Evolutionary conservation across 2,329 filamentous ascomycete species (phyloP), one percentile per base, ranked within the genome.

Genomic region (Aspergillus neotritici): DNA sequence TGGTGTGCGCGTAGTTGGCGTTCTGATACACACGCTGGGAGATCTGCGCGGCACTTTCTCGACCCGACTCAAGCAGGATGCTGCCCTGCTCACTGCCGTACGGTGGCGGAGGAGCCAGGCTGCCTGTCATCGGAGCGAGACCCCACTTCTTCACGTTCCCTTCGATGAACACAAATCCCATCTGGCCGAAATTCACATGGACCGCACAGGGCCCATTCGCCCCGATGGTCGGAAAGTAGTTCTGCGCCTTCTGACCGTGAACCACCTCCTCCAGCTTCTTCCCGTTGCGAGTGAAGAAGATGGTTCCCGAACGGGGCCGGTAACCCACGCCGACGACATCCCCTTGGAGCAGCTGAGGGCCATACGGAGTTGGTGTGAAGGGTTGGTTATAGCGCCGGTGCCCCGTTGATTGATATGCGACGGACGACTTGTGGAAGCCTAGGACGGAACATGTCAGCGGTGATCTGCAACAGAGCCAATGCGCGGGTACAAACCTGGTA

Each of bases 81-180:
- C 90, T 96, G 57, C 93, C 93, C 68, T 95, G 89, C 69, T 97
- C 93, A 50, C 88, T 95, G 37, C 93, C 93, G 62, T 98, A 98
- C 1, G 93, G 93, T 39, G 93, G 93, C 34, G 93, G 93, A 12
- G 93, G 93, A 21, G 93, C 93, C 47, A 98, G 76, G 59, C 88
- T 95, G 46, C 93, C 93, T 1, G 88, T 96, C 78, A 94, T 94
- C 4, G 93, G 93, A 37, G 93, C 93, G 43, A 98, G 74, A 2
- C 93, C 93, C 93, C 93, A 98, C 75, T 97, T 98, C 80, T 98
- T 98, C 48, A 98, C 93, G 60, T 98, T 98, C 49, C 91, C 93
- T 69, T 98, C 93, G 56, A 98, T 97, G 62, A 97, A 98, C 37
- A 98, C 93, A 62, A 97, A 98, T 29, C 93, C 93, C 61, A 93